These are phyloP conservation scores for Senecio squalidus DNA, from an alignment of 140 eudicot species.

Conservation along the genomic window DNA sequence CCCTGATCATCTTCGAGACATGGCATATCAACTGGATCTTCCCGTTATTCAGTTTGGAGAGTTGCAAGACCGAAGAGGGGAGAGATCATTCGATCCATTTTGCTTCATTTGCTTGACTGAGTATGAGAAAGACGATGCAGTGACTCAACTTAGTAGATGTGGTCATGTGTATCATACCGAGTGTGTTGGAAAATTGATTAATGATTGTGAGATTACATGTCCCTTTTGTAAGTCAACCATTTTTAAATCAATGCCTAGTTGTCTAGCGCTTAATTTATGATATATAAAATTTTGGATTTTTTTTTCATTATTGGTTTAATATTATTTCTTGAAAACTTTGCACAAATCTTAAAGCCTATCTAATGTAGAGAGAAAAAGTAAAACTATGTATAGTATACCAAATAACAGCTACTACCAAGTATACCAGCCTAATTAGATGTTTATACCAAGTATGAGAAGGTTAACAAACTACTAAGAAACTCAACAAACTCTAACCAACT, in stretches of 20 bases:
- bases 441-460: too few relatives aligned
- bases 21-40: slow-evolving; percentile 8
- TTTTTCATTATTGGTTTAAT: too few relatives aligned
- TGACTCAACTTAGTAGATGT: slow-evolving; percentile 30
- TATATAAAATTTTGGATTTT: too few relatives aligned
- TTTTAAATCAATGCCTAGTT: slow-evolving; percentile 3
- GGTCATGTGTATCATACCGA: slow-evolving; percentile 24
- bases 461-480: too few relatives aligned
- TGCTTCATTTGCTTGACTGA: slow-evolving; percentile 27
- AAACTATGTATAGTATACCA: too few relatives aligned
- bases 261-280: too few relatives aligned
- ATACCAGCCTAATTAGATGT: too few relatives aligned
- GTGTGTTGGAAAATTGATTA: slow-evolving; percentile 9
- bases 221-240: slow-evolving; percentile 22
- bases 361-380: too few relatives aligned
- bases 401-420: too few relatives aligned
- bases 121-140: slow-evolving; percentile 19
- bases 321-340: too few relatives aligned
- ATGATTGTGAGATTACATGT: slow-evolving; percentile 12
- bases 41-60: slow-evolving; percentile 19
- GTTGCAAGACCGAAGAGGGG: slow-evolving; percentile 17
- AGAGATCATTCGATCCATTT: slow-evolving; percentile 8
- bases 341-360: too few relatives aligned
- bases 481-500: too few relatives aligned
- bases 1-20: neutral